These are phyloP conservation scores for Athelia sp. DNA, from an alignment of 1,284 basidiomycete species.

Conservation along the genomic window DNA sequence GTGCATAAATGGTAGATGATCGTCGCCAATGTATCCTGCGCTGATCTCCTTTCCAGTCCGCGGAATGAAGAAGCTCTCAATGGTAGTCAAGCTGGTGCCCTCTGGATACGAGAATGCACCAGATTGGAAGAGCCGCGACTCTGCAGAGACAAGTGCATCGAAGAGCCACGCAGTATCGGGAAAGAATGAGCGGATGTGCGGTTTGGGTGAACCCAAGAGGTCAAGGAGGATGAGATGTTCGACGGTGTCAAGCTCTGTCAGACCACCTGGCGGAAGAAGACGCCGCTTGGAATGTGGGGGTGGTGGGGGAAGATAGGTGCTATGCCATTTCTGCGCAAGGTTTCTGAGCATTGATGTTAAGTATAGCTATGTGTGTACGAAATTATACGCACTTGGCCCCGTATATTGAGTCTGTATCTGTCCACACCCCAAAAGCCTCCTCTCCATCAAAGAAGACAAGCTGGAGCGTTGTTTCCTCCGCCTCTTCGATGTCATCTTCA, in stretches of 20 bases:
- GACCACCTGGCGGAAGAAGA: slow-evolving; percentile 38
- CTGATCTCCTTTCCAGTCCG: slow-evolving; percentile 36
- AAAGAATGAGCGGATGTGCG: slow-evolving; percentile 76
- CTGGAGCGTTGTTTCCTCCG: slow-evolving; percentile 82
- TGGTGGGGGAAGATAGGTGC: slow-evolving; percentile 55
- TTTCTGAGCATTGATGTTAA: slow-evolving; percentile 46
- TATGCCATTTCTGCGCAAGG: slow-evolving; percentile 79
- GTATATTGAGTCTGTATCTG: slow-evolving; percentile 87
- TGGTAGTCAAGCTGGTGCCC: slow-evolving; percentile 29
- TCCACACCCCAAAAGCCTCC: slow-evolving; percentile 93
- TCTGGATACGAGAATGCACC: slow-evolving; percentile 50
- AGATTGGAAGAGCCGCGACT: slow-evolving; percentile 57
- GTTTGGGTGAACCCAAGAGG: slow-evolving; percentile 73
- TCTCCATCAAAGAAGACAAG: slow-evolving; percentile 99
- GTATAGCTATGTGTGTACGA: not conserved
- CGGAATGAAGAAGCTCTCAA: slow-evolving; percentile 60
- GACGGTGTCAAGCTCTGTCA: slow-evolving; percentile 71
- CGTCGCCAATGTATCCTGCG: slow-evolving; percentile 79
- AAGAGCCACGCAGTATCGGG: slow-evolving; percentile 91
- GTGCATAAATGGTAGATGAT: slow-evolving; percentile 89
- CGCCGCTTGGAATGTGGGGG: slow-evolving; percentile 61
- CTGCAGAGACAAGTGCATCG: slow-evolving; percentile 64
- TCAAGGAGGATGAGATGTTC: slow-evolving; percentile 91
- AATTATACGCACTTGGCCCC: slow-evolving; percentile 66
- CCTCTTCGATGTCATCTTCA: slow-evolving; percentile 67